A percentile compares a stretch with the other conserved stretches of the same genome.
phyloP scores from a whole-genome alignment of 768 basidiomycete species.

The Tulasnella sp. region DNA sequence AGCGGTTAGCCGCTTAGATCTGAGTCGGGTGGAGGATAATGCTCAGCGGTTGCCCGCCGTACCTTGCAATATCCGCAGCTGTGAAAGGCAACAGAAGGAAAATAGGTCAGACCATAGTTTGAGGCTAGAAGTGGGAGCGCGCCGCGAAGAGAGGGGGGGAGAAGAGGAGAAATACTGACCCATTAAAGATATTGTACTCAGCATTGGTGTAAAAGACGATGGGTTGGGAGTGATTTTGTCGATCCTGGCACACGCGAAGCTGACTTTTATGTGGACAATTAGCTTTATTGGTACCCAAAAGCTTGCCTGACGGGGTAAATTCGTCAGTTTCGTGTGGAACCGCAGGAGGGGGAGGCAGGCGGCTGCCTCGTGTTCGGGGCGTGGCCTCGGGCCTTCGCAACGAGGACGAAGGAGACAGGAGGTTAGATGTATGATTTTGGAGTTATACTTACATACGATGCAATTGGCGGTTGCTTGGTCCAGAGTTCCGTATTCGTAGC shows the following conservation, averaged over 20 bases:
- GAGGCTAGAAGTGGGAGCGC: neutral
- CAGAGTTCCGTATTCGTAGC: conserved; percentile 24
- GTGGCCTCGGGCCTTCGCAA: conserved; percentile 22
- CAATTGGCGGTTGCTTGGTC: conserved; percentile 18
- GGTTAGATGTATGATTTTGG: conserved; percentile 13
- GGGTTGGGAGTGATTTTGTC: conserved; percentile 26
- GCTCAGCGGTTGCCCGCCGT: conserved; percentile 29
- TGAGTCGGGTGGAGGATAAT: conserved; percentile 29
- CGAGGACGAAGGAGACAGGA: conserved; percentile 21
- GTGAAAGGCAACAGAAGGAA: conserved; percentile 39
- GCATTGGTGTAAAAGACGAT: conserved; percentile 76
- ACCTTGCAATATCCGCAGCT: conserved; percentile 92
- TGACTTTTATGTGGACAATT: conserved; percentile 21
- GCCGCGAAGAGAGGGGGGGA: neutral
- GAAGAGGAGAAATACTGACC: conserved; percentile 3
- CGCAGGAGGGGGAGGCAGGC: conserved; percentile 1
- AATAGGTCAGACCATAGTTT: neutral
- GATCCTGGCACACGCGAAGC: conserved; percentile 27
- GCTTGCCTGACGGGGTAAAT: conserved; percentile 27
- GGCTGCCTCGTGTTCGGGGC: conserved; percentile 23
- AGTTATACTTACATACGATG: conserved; percentile 24
- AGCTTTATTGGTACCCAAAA: conserved; percentile 11
- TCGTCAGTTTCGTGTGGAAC: conserved; percentile 19
- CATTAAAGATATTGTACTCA: conserved; percentile 41
- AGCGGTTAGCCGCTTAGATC: neutral